phyloP scores from a whole-genome alignment of 345 rosid species.

The Eucalyptus lansdowneana region DNA sequence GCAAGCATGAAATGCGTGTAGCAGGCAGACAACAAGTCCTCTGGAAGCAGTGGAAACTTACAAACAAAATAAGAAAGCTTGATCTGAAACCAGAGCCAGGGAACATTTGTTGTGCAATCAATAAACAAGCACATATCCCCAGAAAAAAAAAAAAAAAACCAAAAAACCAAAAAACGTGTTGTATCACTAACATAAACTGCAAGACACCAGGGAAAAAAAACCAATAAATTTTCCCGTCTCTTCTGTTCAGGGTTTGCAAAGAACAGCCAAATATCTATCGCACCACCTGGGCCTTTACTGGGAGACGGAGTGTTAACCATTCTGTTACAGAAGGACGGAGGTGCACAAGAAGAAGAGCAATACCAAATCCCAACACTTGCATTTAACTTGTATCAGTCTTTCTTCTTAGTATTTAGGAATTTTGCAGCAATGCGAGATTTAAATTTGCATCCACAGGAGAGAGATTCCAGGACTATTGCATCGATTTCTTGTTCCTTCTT shows the following conservation, averaged over 20 bases:
- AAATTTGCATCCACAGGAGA: constrained; percentile 27
- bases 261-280: background rate
- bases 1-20: background rate
- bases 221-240: background rate
- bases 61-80: background rate
- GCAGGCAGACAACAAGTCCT: background rate
- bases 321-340: background rate
- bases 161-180: background rate
- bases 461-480: constrained; percentile 16
- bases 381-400: constrained; percentile 8
- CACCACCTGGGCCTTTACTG: background rate
- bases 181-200: background rate
- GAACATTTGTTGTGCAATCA: background rate
- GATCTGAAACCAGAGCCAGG: background rate
- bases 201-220: background rate
- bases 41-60: background rate
- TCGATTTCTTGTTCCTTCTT: constrained; percentile 62
- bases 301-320: background rate
- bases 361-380: background rate
- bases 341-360: background rate
- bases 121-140: background rate
- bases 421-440: constrained; percentile 34
- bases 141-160: background rate
- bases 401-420: constrained; percentile 21
- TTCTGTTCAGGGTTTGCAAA: background rate